Base-by-base conservation (phyloP, 2,329 filamentous ascomycete species). In the Chaetomium olivaceum region DNA sequence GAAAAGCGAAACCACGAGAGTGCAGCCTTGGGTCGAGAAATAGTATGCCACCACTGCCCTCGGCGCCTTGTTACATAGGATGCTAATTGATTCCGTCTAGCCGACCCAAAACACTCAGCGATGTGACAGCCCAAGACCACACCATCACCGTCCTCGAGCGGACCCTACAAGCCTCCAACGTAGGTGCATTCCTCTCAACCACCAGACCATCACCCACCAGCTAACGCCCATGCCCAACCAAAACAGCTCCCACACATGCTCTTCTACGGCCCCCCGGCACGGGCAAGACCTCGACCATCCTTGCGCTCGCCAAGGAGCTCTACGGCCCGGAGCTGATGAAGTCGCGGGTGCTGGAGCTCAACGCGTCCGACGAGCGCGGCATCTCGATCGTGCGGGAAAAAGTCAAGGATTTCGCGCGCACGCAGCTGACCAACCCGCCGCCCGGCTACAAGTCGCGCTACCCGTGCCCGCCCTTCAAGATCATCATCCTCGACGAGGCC, bases 11-110 rank as follows among this genome's bases (percentile, higher is more conserved):
- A 82, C 82, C 33, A 84, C 84, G 71, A 85, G 86, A 74, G 83
- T 89, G 71, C 94, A 97, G 75, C 95, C 95, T 73, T 99, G 95
- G 95, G 94, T 98, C 61, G 95, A 98, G 82, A 98, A 98, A 91
- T 98, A 97, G 94, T 97, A 82, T 69, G 85, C 11, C 12, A 19
- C 39, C 23, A 23, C 39, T 31, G 25, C 14, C 27, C 29, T 23
- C 43, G 4, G 8, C 7, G 21, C n/a, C n/a, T 16, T 9, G 12
- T 2, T 23, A 54, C 55, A 29, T 5, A 59, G 5, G 61, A 62
- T 62, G 66, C 75, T 80, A 62, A 81, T 73, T 56, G n/a, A 39
- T 29, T 27, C 1, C 9, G 36, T 71, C n/a, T 19, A 98, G 94
- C 77, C 93, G 95, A 54, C 96, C 95, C 31, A 97, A 96, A 79